Percentiles rank a stretch among this genome's conserved stretches.
Evolutionary conservation across 2,329 filamentous ascomycete species (phyloP).

Genomic region (Venturiaceae sp.): DNA sequence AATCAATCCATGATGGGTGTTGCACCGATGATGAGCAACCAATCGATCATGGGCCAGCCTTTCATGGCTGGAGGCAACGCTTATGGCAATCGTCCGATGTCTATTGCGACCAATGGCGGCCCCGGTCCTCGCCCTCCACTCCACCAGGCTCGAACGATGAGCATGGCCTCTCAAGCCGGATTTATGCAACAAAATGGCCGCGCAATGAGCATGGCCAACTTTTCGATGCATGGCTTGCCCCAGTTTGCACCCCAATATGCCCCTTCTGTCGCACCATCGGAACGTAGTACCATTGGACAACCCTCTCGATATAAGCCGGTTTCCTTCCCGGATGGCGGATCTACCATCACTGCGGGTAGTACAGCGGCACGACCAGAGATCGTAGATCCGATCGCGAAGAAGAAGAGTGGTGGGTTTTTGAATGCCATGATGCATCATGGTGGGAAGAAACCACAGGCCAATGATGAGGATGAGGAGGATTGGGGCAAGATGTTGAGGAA

Average conservation of each 20-base stretch:
- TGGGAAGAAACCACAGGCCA: not conserved
- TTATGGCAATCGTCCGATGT: slow-evolving; percentile 1
- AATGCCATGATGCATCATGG: not conserved
- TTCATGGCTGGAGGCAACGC: not conserved
- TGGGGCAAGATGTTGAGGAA: slow-evolving; percentile 1
- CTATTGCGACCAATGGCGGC: not conserved
- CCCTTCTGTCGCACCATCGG: slow-evolving; percentile 87
- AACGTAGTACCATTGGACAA: slow-evolving; percentile 86
- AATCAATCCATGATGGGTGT: slow-evolving; percentile 4
- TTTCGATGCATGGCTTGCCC: not conserved
- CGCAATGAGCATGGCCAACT: slow-evolving; percentile 7
- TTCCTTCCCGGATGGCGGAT: slow-evolving; percentile 29
- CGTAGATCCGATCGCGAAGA: not conserved
- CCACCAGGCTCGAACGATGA: slow-evolving; percentile 1
- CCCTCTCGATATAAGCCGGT: slow-evolving; percentile 88
- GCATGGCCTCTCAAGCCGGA: not conserved
- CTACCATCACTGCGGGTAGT: slow-evolving; percentile 6
- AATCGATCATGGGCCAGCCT: not conserved
- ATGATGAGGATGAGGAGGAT: slow-evolving; percentile 6
- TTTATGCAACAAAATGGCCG: slow-evolving; percentile 5
- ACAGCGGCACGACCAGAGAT: not conserved
- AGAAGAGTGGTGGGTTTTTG: slow-evolving; percentile 1
- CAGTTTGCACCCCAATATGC: slow-evolving; percentile 49
- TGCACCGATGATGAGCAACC: not conserved
- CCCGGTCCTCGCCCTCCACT: not conserved